Percentiles rank a stretch among this genome's conserved stretches.
Conservation (phyloP, 1,284 basidiomycete species). For the Pseudozyma sp. region DNA sequence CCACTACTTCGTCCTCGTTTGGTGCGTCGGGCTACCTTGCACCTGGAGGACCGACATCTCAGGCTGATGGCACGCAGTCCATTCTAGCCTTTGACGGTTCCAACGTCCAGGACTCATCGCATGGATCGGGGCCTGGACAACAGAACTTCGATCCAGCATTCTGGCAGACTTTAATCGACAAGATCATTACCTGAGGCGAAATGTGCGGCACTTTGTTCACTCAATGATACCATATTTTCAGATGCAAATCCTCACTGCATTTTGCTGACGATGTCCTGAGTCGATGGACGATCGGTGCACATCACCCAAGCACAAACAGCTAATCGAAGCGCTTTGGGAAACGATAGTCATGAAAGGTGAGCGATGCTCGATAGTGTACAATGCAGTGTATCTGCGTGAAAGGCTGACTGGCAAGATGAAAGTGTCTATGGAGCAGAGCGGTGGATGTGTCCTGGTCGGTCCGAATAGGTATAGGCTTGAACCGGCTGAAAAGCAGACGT, state of each 20-base stretch:
- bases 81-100: slow-evolving; percentile 19
- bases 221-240: neutral
- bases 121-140: slow-evolving; percentile 6
- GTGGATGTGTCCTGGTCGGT: slow-evolving; percentile 16
- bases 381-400: slow-evolving; percentile 3
- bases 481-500: neutral
- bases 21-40: slow-evolving; percentile 3
- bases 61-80: slow-evolving; percentile 10
- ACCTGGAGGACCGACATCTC: slow-evolving; percentile 4
- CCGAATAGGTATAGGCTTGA: neutral
- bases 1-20: neutral
- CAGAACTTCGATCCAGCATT: slow-evolving; percentile 48
- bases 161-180: slow-evolving; percentile 55
- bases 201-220: neutral
- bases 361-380: slow-evolving; percentile 41
- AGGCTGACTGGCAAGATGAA: neutral
- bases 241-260: neutral
- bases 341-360: slow-evolving; percentile 12
- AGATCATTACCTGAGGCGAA: slow-evolving; percentile 47
- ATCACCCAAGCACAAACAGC: neutral
- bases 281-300: too few relatives aligned
- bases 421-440: slow-evolving; percentile 36
- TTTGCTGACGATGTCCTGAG: too few relatives aligned
- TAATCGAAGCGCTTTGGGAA: neutral
- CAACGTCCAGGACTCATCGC: slow-evolving; percentile 2